A percentile compares a stretch with the other conserved stretches of the same genome.
phyloP scores from a whole-genome alignment of 352 stramenopile species.

The Pythium myriotylum region DNA sequence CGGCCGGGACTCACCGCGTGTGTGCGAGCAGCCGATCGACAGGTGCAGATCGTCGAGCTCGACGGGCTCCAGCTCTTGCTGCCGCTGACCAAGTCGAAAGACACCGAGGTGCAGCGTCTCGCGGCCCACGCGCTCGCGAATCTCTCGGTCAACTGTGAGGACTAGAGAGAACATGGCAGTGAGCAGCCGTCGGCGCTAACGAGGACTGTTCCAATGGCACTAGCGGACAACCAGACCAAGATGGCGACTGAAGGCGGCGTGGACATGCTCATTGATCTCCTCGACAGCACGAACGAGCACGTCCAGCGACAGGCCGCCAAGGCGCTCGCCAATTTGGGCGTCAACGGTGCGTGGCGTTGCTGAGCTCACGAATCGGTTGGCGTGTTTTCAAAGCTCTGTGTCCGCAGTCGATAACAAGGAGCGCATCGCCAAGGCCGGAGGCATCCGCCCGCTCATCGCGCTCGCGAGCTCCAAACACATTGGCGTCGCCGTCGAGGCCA shows the following conservation, averaged over 20 bases:
- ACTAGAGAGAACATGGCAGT: neutral
- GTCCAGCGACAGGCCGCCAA: slow-evolving; percentile 94
- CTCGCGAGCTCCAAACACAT: slow-evolving; percentile 84
- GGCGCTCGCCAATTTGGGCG: slow-evolving; percentile 92
- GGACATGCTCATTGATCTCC: slow-evolving; percentile 93
- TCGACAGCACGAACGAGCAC: slow-evolving; percentile 83
- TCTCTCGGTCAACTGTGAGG: slow-evolving; percentile 91
- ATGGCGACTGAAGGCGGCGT: slow-evolving; percentile 94
- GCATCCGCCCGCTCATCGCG: slow-evolving; percentile 87
- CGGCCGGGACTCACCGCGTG: neutral
- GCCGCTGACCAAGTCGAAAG: slow-evolving; percentile 90
- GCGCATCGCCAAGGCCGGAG: slow-evolving; percentile 88
- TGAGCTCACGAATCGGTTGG: neutral
- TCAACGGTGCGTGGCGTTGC: slow-evolving; percentile 67
- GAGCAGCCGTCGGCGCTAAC: neutral
- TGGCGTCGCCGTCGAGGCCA: slow-evolving; percentile 88
- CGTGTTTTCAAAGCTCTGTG: neutral
- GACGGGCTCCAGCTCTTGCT: slow-evolving; percentile 92
- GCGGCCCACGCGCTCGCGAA: slow-evolving; percentile 94
- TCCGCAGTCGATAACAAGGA: slow-evolving; percentile 91
- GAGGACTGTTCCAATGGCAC: neutral
- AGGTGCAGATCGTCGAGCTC: slow-evolving; percentile 94
- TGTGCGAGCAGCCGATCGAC: slow-evolving; percentile 70
- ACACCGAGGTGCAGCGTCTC: slow-evolving; percentile 93
- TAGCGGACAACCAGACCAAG: slow-evolving; percentile 92